phyloP scores from a whole-genome alignment of 805 yeast genomes.

The Lipomyces yamanashiensis region DNA sequence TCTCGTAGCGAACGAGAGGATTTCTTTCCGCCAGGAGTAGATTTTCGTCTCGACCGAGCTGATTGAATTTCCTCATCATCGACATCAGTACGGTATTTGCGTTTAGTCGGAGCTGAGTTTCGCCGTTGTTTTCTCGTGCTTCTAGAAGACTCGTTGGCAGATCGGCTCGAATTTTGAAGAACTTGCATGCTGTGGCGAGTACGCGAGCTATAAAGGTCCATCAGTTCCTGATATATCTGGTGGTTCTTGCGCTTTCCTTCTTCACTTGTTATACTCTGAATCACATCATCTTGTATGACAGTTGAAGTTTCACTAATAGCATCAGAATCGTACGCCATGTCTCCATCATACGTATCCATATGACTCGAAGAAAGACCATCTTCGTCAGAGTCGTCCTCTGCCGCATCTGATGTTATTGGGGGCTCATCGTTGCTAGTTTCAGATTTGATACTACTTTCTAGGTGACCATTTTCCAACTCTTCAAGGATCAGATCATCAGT shows the following conservation, averaged over 20 bases:
- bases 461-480: neutral
- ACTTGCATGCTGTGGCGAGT: constrained; percentile 25
- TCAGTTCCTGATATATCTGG: constrained; percentile 27
- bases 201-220: constrained; percentile 28
- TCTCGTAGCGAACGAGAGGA: neutral
- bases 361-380: neutral
- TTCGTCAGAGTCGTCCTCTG: neutral
- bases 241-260: constrained; percentile 20
- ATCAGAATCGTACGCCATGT: constrained; percentile 19
- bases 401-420: neutral
- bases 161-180: neutral
- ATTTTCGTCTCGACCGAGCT: constrained; percentile 20
- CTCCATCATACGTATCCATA: neutral
- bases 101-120: constrained; percentile 19
- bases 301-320: constrained; percentile 33
- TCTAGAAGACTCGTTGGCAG: neutral
- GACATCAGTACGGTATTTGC: neutral
- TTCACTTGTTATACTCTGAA: constrained; percentile 5
- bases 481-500: constrained; percentile 5
- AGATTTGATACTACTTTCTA: neutral
- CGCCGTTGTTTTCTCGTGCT: constrained; percentile 14
- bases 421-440: neutral
- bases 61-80: neutral
- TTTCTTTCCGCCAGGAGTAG: constrained; percentile 24
- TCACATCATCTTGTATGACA: constrained; percentile 18